A percentile compares a stretch with the other conserved stretches of the same genome.
These are phyloP conservation scores for Alternaria gansuensis DNA, from an alignment of 2,329 filamentous ascomycete genomes.

Conservation along the genomic window DNA sequence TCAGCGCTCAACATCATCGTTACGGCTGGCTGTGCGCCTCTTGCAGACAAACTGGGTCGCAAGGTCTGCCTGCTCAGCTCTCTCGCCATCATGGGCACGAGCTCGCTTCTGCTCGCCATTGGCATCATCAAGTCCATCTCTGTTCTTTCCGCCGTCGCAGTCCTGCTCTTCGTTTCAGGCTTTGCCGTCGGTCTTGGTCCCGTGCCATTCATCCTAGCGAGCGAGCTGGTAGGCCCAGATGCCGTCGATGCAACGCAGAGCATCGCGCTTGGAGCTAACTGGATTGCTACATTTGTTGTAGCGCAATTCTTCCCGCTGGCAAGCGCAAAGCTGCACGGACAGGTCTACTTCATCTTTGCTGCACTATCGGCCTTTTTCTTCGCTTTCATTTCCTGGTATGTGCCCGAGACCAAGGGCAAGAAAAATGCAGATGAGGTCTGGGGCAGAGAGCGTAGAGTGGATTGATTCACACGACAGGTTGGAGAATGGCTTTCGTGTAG, in stretches of 20 bases:
- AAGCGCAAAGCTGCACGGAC: constrained; percentile 79
- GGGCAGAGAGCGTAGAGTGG: constrained; percentile 66
- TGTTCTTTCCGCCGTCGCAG: constrained; percentile 79
- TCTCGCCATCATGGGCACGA: constrained; percentile 83
- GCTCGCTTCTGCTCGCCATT: constrained; percentile 78
- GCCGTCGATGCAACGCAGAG: constrained; percentile 92
- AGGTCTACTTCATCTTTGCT: constrained; percentile 93
- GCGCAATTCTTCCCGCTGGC: constrained; percentile 94
- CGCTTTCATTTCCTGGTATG: constrained; percentile 74
- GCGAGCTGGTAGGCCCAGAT: constrained; percentile 87
- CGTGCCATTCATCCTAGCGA: constrained; percentile 92
- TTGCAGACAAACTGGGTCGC: constrained; percentile 87
- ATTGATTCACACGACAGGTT: constrained; percentile 27
- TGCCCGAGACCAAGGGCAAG: constrained; percentile 91
- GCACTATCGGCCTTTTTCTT: constrained; percentile 73
- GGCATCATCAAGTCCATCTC: constrained; percentile 79
- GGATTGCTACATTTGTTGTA: constrained; percentile 88
- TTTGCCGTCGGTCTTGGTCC: constrained; percentile 93
- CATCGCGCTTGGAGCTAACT: constrained; percentile 86
- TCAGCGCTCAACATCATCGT: constrained; percentile 86
- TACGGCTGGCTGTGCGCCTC: constrained; percentile 80
- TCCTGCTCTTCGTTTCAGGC: constrained; percentile 84
- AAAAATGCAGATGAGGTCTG: constrained; percentile 88
- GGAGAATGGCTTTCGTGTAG: background rate
- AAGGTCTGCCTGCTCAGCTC: constrained; percentile 85